phyloP scores from a whole-genome alignment of 2,329 filamentous ascomycete genomes.

The Colletotrichum limetticola region DNA sequence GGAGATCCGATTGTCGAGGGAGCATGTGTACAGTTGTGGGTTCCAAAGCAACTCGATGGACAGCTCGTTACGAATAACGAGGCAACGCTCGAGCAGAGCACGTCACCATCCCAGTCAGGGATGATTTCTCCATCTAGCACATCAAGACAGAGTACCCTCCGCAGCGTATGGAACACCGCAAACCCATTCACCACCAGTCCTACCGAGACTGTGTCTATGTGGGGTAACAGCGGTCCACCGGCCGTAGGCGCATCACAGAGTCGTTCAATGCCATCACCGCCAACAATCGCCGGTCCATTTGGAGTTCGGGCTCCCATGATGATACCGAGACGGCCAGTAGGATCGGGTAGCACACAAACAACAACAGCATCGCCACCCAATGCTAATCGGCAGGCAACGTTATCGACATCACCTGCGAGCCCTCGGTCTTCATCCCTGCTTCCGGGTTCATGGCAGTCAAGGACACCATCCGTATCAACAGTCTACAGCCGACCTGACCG shows the following conservation, averaged over 20 bases:
- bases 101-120: background rate
- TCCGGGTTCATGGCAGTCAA: conserved; percentile 4
- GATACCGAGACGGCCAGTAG: conserved; percentile 30
- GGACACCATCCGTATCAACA: conserved; percentile 29
- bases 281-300: background rate
- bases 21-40: conserved; percentile 46
- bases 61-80: conserved; percentile 40
- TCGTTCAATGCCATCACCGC: conserved; percentile 38
- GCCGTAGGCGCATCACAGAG: background rate
- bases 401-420: background rate
- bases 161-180: background rate
- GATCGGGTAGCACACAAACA: conserved; percentile 11
- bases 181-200: conserved; percentile 11
- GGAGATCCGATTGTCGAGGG: conserved; percentile 39
- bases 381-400: background rate
- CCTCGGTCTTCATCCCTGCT: conserved; percentile 10
- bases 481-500: conserved; percentile 24
- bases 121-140: background rate
- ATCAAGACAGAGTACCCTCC: conserved; percentile 20
- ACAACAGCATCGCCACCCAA: background rate
- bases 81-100: conserved; percentile 1
- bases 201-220: conserved; percentile 21
- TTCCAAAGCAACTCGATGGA: conserved; percentile 42
- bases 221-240: background rate
- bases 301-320: conserved; percentile 18